Evolutionary conservation across 2,329 filamentous ascomycete genomes (phyloP).

Genomic region (Drechslerella dactyloides): DNA sequence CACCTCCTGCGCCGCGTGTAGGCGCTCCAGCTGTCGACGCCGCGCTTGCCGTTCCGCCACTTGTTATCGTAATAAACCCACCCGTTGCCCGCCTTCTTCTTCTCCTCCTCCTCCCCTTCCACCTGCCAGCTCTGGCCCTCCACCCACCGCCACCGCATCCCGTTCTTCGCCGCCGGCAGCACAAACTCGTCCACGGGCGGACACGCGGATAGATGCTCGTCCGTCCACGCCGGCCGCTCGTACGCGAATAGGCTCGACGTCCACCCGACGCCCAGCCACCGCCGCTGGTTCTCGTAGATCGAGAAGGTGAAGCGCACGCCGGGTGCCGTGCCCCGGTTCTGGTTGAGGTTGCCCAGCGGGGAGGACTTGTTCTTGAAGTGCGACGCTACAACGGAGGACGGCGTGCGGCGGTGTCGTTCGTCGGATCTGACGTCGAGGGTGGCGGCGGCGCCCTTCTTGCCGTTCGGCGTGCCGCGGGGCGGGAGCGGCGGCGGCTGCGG

Average conservation of each 20-base stretch:
- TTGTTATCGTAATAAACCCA: slow-evolving; percentile 99
- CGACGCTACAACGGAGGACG: slow-evolving; percentile 58
- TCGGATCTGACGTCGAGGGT: slow-evolving; percentile 58
- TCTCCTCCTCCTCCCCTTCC: slow-evolving; percentile 70
- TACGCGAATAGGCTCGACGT: slow-evolving; percentile 89
- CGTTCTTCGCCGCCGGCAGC: slow-evolving; percentile 69
- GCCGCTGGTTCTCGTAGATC: slow-evolving; percentile 91
- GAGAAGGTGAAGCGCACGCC: slow-evolving; percentile 96
- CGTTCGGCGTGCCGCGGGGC: slow-evolving; percentile 54
- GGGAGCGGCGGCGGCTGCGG: slow-evolving; percentile 54
- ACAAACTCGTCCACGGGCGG: slow-evolving; percentile 75
- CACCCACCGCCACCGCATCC: slow-evolving; percentile 77
- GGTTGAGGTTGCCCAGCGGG: slow-evolving; percentile 59
- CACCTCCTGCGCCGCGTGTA: slow-evolving; percentile 86
- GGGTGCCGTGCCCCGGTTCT: slow-evolving; percentile 65
- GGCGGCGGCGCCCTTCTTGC: slow-evolving; percentile 55
- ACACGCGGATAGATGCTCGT: slow-evolving; percentile 86
- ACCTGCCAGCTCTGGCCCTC: slow-evolving; percentile 84
- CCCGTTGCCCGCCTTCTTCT: slow-evolving; percentile 65
- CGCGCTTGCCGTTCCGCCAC: slow-evolving; percentile 88
- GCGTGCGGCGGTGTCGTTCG: slow-evolving; percentile 62
- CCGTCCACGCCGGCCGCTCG: slow-evolving; percentile 89
- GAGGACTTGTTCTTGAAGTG: slow-evolving; percentile 47
- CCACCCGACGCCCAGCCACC: slow-evolving; percentile 95
- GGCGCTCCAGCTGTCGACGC: slow-evolving; percentile 87